phyloP scores from a whole-genome alignment of 805 yeast genomes.

The Ogataea methylovora region DNA sequence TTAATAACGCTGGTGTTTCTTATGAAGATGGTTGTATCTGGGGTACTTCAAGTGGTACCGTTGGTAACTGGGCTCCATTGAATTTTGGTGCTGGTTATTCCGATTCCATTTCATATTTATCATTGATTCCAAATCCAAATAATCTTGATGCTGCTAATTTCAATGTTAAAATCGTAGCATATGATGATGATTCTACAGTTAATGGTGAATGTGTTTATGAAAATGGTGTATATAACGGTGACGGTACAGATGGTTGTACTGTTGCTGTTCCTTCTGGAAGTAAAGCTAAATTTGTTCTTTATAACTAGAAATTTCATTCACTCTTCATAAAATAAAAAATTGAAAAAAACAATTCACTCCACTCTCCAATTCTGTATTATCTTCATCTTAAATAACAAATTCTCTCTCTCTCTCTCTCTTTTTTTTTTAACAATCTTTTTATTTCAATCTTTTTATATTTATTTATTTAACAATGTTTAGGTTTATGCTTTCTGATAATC shows the following conservation, averaged over 20 bases:
- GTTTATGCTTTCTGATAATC: too few relatives aligned
- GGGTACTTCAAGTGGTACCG: conserved; percentile 51
- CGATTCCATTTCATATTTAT: conserved; percentile 54
- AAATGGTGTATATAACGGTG: conserved; percentile 66
- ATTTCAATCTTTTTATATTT: too few relatives aligned
- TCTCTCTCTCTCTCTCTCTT: too few relatives aligned
- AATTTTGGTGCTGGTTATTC: conserved; percentile 71
- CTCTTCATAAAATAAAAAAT: too few relatives aligned
- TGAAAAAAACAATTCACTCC: too few relatives aligned
- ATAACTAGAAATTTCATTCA: conserved; percentile 17
- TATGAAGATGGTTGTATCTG: conserved; percentile 64
- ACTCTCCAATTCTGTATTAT: too few relatives aligned
- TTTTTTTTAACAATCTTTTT: too few relatives aligned
- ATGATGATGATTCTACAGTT: conserved; percentile 51
- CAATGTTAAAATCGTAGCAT: conserved; percentile 73
- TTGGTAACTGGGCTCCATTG: conserved; percentile 78
- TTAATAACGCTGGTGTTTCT: conserved; percentile 69
- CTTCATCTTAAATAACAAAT: too few relatives aligned
- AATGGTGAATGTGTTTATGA: conserved; percentile 76
- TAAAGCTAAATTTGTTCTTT: conserved; percentile 77
- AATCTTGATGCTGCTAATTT: conserved; percentile 50
- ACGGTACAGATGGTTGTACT: conserved; percentile 84
- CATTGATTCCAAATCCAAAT: conserved; percentile 75
- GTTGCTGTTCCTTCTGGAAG: conserved; percentile 82
- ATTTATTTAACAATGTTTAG: too few relatives aligned